Conservation (phyloP, 2,329 filamentous ascomycete genomes). For the Fusarium tupiense region DNA sequence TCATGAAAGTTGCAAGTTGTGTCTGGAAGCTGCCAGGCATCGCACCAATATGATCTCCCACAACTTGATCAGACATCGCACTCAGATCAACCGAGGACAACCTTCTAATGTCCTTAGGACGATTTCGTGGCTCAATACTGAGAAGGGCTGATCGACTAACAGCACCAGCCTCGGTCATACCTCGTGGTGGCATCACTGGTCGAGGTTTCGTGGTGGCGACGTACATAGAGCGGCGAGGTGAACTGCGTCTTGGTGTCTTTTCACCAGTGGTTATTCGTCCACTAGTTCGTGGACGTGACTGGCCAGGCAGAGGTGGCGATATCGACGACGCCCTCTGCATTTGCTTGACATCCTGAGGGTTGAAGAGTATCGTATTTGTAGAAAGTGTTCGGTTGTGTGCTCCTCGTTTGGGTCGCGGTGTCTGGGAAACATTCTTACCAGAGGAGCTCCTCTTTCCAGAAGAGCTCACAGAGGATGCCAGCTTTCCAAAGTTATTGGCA, state of each 20-base stretch:
- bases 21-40: constrained; percentile 83
- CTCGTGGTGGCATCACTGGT: constrained; percentile 61
- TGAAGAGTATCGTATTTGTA: constrained; percentile 85
- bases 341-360: constrained; percentile 64
- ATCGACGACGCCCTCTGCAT: constrained; percentile 54
- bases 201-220: constrained; percentile 62
- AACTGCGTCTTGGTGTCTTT: constrained; percentile 56
- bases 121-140: constrained; percentile 58
- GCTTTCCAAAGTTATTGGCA: constrained; percentile 53
- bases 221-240: constrained; percentile 58
- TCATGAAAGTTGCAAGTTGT: constrained; percentile 77
- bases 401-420: constrained; percentile 51
- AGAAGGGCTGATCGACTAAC: constrained; percentile 59
- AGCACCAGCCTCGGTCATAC: constrained; percentile 48
- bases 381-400: constrained; percentile 79
- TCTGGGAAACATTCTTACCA: constrained; percentile 43
- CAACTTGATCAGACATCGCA: constrained; percentile 74
- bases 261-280: constrained; percentile 45
- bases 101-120: constrained; percentile 52
- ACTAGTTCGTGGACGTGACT: constrained; percentile 51
- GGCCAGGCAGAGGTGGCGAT: constrained; percentile 50
- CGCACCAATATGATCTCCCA: constrained; percentile 68
- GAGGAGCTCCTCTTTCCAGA: constrained; percentile 45
- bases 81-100: constrained; percentile 76
- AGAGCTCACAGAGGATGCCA: constrained; percentile 49